Evolutionary conservation across 257 asterid genomes (phyloP).

Genomic region (Knoxia roxburghii): DNA sequence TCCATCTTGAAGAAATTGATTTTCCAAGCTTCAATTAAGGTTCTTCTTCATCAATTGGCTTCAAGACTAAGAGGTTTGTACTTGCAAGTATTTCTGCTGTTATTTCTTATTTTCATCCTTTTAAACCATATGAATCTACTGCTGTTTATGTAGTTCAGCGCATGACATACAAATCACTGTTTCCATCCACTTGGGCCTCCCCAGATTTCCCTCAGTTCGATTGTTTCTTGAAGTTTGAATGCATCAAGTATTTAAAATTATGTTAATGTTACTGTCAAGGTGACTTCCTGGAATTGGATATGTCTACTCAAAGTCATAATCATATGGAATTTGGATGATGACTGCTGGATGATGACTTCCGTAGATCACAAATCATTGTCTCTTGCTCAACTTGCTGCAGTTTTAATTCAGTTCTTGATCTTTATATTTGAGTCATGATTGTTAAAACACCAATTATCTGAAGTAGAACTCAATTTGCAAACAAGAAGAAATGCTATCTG

Average conservation of each 20-base stretch:
- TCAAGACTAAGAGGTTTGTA: slow-evolving; percentile 70
- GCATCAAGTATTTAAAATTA: no score
- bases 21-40: no score
- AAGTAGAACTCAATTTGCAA: not conserved
- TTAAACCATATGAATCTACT: slow-evolving; percentile 5
- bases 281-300: no score
- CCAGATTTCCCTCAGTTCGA: no score
- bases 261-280: no score
- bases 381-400: not conserved
- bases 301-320: no score
- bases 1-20: no score
- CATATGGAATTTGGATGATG: no score
- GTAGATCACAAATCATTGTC: not conserved
- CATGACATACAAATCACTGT: not conserved
- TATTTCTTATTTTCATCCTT: not conserved
- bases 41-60: no score
- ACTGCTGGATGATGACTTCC: no score
- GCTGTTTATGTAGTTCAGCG: not conserved
- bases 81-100: not conserved
- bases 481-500: no score
- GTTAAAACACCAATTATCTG: not conserved
- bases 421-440: not conserved
- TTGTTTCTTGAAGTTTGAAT: no score
- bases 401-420: not conserved
- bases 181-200: not conserved